phyloP scores from a whole-genome alignment of 192 early-diverging fungal species.

The Obelidium mucronatum region DNA sequence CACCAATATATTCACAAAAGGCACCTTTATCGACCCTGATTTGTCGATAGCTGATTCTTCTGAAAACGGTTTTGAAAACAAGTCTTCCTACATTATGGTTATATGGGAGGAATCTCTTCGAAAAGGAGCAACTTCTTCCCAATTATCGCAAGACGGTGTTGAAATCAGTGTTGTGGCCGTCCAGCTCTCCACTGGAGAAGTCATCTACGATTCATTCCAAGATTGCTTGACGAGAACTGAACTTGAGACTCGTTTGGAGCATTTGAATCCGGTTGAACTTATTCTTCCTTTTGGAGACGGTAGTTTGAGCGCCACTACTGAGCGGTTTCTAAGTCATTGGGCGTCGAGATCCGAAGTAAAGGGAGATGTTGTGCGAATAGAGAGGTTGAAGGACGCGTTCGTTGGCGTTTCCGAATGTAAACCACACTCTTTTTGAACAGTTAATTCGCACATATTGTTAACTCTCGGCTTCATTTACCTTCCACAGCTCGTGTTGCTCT shows the following conservation, averaged over 20 bases:
- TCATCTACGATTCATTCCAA: conserved; percentile 75
- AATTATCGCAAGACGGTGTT: background rate
- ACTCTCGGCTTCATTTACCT: background rate
- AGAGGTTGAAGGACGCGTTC: conserved; percentile 58
- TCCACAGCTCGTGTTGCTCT: conserved; percentile 18
- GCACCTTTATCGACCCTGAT: conserved; percentile 59
- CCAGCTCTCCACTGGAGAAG: conserved; percentile 69
- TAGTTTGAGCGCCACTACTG: conserved; percentile 62
- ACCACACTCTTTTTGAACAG: no score
- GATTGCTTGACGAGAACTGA: conserved; percentile 69
- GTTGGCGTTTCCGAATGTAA: conserved; percentile 46
- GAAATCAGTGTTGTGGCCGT: conserved; percentile 57
- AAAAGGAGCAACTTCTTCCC: conserved; percentile 24
- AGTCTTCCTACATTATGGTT: conserved; percentile 23
- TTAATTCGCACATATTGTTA: no score
- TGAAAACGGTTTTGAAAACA: no score
- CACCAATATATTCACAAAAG: conserved; percentile 73
- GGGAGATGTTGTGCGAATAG: conserved; percentile 61
- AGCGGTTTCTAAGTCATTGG: conserved; percentile 54
- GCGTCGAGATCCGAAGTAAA: background rate
- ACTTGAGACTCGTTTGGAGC: conserved; percentile 72
- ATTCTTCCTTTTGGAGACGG: conserved; percentile 53
- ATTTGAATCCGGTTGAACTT: conserved; percentile 72
- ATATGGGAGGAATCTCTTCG: background rate
- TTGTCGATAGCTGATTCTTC: background rate